Percentiles rank a stretch among this genome's conserved stretches.
These are phyloP conservation scores for Haberlea rhodopensis DNA, from an alignment of 257 asterid genomes.

Conservation along the genomic window DNA sequence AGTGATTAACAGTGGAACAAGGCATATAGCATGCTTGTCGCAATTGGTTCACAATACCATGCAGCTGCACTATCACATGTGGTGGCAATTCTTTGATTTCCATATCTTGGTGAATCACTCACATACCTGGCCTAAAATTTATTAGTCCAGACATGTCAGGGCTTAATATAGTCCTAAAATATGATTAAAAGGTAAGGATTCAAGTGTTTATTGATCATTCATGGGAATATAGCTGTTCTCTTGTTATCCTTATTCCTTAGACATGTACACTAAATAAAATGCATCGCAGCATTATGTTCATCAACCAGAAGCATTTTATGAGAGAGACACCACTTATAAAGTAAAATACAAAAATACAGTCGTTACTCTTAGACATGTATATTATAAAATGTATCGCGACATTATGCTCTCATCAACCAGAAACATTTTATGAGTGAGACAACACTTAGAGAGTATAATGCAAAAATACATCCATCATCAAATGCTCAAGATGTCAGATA, in stretches of 20 bases:
- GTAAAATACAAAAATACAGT: no score
- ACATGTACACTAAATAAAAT: slow-evolving; percentile 3
- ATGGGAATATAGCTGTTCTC: not conserved
- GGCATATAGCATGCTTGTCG: not conserved
- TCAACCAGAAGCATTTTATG: no score
- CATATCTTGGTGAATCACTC: not conserved
- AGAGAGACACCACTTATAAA: no score
- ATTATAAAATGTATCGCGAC: no score
- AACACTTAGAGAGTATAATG: not conserved
- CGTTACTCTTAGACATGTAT: no score
- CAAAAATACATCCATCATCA: not conserved
- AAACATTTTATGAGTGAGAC: not conserved
- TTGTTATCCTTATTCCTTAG: not conserved
- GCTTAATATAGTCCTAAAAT: not conserved
- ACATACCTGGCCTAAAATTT: not conserved
- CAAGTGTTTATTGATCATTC: not conserved
- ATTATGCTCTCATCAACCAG: no score
- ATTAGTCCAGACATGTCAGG: not conserved
- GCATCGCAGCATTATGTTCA: slow-evolving; percentile 4
- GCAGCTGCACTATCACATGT: not conserved
- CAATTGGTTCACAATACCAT: not conserved
- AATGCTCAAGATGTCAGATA: not conserved
- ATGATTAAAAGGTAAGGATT: not conserved
- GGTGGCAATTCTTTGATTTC: not conserved
- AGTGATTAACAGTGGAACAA: not conserved